phyloP scores from a whole-genome alignment of 768 basidiomycete species.

The Leccinum aurantiacum region DNA sequence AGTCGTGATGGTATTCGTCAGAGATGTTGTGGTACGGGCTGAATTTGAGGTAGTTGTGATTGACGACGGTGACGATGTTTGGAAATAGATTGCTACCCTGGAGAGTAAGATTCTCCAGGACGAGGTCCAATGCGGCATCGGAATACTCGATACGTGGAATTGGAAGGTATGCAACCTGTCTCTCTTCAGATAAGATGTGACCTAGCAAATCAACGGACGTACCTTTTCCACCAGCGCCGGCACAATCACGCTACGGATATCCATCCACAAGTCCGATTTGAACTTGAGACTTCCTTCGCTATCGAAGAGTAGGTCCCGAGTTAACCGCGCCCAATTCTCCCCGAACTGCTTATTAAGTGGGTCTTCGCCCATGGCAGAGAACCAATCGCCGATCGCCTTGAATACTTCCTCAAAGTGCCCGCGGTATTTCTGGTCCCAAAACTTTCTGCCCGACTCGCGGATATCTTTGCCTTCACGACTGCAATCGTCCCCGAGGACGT shows the following conservation, averaged over 20 bases:
- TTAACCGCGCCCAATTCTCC: conserved; percentile 78
- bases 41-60: conserved; percentile 82
- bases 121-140: conserved; percentile 81
- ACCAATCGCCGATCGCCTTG: conserved; percentile 71
- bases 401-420: conserved; percentile 81
- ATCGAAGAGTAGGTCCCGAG: conserved; percentile 77
- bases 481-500: conserved; percentile 77
- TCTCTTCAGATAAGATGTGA: not conserved
- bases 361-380: conserved; percentile 82
- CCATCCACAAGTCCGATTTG: conserved; percentile 87
- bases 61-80: conserved; percentile 69
- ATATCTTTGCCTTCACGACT: conserved; percentile 62
- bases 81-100: conserved; percentile 90
- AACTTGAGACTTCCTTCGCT: conserved; percentile 81
- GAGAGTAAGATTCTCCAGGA: conserved; percentile 90
- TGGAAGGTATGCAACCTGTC: conserved; percentile 73
- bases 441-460: conserved; percentile 67
- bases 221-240: conserved; percentile 78
- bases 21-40: conserved; percentile 61
- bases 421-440: conserved; percentile 76
- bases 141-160: conserved; percentile 95
- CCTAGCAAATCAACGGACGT: conserved; percentile 16
- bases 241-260: conserved; percentile 79
- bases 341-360: conserved; percentile 79
- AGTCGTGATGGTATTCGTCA: conserved; percentile 68